Conservation (phyloP, 208 protist species). For the Endotrypanum monterogeii region DNA sequence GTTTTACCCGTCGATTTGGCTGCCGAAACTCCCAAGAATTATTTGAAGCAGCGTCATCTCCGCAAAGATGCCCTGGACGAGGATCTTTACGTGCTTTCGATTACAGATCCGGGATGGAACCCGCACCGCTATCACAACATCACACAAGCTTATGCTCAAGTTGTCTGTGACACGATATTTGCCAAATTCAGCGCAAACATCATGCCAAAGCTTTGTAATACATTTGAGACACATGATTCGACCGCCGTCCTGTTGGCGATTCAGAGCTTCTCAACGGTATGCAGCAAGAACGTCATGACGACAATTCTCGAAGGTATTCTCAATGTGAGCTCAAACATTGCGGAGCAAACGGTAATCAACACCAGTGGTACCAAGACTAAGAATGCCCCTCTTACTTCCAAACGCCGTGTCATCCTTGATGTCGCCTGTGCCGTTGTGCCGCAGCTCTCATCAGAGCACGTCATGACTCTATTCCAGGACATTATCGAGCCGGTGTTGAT, state of each 20-base stretch:
- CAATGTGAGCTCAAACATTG: constrained; percentile 69
- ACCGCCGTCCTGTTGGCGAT: constrained; percentile 84
- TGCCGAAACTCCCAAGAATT: neutral
- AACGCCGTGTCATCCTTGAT: constrained; percentile 85
- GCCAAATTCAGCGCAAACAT: constrained; percentile 86
- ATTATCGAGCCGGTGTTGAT: constrained; percentile 86
- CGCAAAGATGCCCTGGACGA: constrained; percentile 74
- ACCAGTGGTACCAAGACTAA: constrained; percentile 2
- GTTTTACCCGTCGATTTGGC: constrained; percentile 37
- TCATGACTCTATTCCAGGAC: constrained; percentile 61
- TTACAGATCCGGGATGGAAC: constrained; percentile 79
- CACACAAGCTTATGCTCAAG: constrained; percentile 51
- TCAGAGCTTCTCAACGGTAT: constrained; percentile 85
- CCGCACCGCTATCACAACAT: constrained; percentile 86
- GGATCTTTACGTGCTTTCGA: constrained; percentile 64
- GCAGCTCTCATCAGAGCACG: constrained; percentile 67
- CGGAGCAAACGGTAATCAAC: constrained; percentile 11
- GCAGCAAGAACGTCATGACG: constrained; percentile 76
- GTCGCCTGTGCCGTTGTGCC: constrained; percentile 80
- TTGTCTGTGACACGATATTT: constrained; percentile 76
- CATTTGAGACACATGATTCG: constrained; percentile 74
- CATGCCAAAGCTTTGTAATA: constrained; percentile 90
- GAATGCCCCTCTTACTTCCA: constrained; percentile 65
- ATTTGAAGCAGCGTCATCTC: neutral
- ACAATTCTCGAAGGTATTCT: constrained; percentile 85